Evolutionary conservation across 23 red algal genomes (phyloP), one percentile per base, ranked within the genome.

Genomic region (Gracilaria caudata): DNA sequence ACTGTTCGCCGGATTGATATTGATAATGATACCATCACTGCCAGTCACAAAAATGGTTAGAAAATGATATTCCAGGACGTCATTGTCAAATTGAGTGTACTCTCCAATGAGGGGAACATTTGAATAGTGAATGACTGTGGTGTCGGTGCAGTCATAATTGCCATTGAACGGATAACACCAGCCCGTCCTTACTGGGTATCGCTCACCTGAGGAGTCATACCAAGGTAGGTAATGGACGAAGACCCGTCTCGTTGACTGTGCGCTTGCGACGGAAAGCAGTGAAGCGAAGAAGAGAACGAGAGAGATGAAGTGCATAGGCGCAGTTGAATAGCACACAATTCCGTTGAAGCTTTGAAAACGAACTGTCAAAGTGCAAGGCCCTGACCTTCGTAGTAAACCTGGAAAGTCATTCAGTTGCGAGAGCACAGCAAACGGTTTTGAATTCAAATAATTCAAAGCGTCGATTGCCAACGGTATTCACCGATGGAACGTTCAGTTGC

Each of bases 61-160:
- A 55, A 86, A 74, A 53, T 86, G 82, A 76, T 86, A 86, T 33
- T 86, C 82, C 82, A 86, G 57, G 6, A 86, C 82, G 43, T 86
- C 41, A 73, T 40, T 56, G 23, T 86, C 63, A 33, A 86, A 86
- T 44, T 74, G 68, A 19, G 82, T 39, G 55, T 86, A 86, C 47
- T 86, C 82, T 60, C 82, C 82, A 41, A 86, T 86, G 9, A 86
- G 54, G 36, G 82, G 82, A 13, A 53, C 53, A 29, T 86, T 86
- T 21, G 65, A 74, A n/a, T 86, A 86, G 26, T 86, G 82, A 43
- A 86, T 86, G 49, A 86, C 66, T 9, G 82, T 76, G 16, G 21
- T 7, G 37, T 86, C 82, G 20, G 63, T 49, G 26, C 82, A 86
- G 58, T 86, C 66, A 56, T 86, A 86, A 66, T 20, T 49, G 0